A percentile compares a stretch with the other conserved stretches of the same genome.
Evolutionary conservation across 2,329 filamentous ascomycete genomes (phyloP).

Genomic region (Alternaria brassicicola): DNA sequence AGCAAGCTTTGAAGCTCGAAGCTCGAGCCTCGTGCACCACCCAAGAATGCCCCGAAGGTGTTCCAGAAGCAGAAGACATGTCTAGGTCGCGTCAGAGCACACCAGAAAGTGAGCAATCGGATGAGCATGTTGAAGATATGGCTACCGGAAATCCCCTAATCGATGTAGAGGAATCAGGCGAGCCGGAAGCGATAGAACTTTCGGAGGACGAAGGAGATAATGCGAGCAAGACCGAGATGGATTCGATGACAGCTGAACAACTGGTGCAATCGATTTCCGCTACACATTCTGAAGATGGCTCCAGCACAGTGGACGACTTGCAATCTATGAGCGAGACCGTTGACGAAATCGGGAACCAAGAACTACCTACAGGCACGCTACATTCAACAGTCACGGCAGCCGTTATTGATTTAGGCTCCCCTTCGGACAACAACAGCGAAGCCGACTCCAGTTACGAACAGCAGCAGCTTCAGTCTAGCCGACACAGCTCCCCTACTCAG

Average conservation of each 20-base stretch:
- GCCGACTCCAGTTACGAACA: neutral
- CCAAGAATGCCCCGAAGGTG: neutral
- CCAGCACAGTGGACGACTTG: neutral
- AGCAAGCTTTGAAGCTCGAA: neutral
- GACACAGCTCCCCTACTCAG: neutral
- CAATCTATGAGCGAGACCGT: neutral
- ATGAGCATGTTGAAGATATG: neutral
- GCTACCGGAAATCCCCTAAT: neutral
- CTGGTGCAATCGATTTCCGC: neutral
- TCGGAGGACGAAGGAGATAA: slow-evolving; percentile 10
- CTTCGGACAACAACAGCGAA: slow-evolving; percentile 13
- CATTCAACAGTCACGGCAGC: slow-evolving; percentile 11
- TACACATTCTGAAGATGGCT: neutral
- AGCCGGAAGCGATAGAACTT: slow-evolving; percentile 18
- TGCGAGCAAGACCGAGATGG: neutral
- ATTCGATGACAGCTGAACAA: neutral
- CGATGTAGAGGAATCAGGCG: neutral
- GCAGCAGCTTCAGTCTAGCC: neutral
- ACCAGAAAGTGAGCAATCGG: neutral
- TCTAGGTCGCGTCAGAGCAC: neutral
- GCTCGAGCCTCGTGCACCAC: neutral
- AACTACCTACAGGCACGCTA: neutral
- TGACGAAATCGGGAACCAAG: neutral
- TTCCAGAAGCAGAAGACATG: neutral
- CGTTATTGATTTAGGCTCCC: slow-evolving; percentile 34